Conservation (phyloP, 352 stramenopile species). For the Peronosclerospora sorghi region DNA sequence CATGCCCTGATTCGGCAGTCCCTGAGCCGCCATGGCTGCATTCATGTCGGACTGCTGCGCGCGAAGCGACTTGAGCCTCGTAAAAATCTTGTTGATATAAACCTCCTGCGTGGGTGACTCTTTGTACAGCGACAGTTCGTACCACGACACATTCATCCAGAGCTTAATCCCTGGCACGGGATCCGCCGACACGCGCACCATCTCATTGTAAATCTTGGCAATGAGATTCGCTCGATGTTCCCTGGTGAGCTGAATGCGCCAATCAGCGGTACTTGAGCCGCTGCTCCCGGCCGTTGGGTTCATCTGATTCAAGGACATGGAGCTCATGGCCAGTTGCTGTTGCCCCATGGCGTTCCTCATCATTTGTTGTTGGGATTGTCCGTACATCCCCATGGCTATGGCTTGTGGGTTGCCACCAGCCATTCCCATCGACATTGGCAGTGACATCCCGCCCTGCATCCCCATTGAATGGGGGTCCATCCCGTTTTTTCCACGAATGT, state of each 20-base stretch:
- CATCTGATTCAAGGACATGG: constrained; percentile 23
- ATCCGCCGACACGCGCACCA: constrained; percentile 71
- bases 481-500: background rate
- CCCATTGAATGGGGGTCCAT: constrained; percentile 59
- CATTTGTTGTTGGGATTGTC: constrained; percentile 30
- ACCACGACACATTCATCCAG: constrained; percentile 85
- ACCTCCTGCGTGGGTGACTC: constrained; percentile 77
- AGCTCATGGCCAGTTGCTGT: constrained; percentile 13
- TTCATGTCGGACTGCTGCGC: constrained; percentile 65
- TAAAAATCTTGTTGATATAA: constrained; percentile 87
- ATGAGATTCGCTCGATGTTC: constrained; percentile 79
- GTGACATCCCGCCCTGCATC: constrained; percentile 49
- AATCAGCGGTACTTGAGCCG: constrained; percentile 27
- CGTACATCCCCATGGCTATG: constrained; percentile 39
- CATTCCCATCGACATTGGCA: constrained; percentile 57
- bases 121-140: constrained; percentile 79
- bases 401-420: constrained; percentile 14
- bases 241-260: constrained; percentile 66
- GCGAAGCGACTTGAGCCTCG: constrained; percentile 65
- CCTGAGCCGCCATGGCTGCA: constrained; percentile 50
- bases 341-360: constrained; percentile 45
- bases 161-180: constrained; percentile 73
- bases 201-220: constrained; percentile 82
- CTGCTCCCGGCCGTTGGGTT: constrained; percentile 13
- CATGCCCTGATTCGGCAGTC: constrained; percentile 59